Evolutionary conservation across 2,329 filamentous ascomycete genomes (phyloP).

Genomic region (Nemania serpens): DNA sequence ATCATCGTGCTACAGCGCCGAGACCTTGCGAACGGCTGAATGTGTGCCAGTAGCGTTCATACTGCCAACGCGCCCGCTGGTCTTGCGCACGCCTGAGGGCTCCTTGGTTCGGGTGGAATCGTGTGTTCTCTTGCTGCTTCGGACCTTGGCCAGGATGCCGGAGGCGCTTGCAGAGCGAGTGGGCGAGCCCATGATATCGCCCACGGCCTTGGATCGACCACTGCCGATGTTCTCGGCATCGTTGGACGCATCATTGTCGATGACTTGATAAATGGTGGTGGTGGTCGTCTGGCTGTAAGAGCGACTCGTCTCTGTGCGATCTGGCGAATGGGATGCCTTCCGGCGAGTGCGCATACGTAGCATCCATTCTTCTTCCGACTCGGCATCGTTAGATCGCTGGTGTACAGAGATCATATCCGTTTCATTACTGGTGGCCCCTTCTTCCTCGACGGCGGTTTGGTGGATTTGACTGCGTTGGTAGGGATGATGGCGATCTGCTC

Average conservation of each 20-base stretch:
- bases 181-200: slow-evolving; percentile 53
- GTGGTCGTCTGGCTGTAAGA: slow-evolving; percentile 78
- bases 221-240: slow-evolving; percentile 73
- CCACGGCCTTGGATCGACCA: slow-evolving; percentile 59
- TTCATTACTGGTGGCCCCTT: slow-evolving; percentile 58
- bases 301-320: slow-evolving; percentile 64
- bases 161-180: slow-evolving; percentile 57
- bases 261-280: slow-evolving; percentile 67
- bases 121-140: slow-evolving; percentile 60
- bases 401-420: slow-evolving; percentile 66
- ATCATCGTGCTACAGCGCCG: slow-evolving; percentile 46
- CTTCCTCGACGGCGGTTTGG: slow-evolving; percentile 52
- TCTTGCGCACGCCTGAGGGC: slow-evolving; percentile 64
- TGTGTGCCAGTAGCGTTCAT: slow-evolving; percentile 51
- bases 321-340: slow-evolving; percentile 67
- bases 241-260: slow-evolving; percentile 70
- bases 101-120: slow-evolving; percentile 59
- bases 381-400: slow-evolving; percentile 64
- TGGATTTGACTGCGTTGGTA: slow-evolving; percentile 64
- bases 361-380: slow-evolving; percentile 84
- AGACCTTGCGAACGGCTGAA: slow-evolving; percentile 60
- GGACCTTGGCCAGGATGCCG: slow-evolving; percentile 66
- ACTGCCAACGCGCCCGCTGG: slow-evolving; percentile 67
- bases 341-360: slow-evolving; percentile 72
- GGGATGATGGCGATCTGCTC: slow-evolving; percentile 76